phyloP scores from a whole-genome alignment of 768 basidiomycete genomes.

The Daedaleopsis sinensis region DNA sequence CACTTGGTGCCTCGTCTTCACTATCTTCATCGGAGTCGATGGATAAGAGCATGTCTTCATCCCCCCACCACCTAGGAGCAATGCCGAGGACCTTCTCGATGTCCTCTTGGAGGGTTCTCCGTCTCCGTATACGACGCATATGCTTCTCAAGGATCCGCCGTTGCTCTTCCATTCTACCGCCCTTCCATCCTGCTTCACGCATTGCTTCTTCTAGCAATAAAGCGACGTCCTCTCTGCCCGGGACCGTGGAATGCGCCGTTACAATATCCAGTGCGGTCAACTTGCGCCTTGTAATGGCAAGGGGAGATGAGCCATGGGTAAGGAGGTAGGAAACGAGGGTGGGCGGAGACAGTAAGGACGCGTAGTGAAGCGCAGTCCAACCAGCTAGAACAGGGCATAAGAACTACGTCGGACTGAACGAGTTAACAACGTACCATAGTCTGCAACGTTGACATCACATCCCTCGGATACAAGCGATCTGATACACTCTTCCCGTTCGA shows the following conservation, averaged over 20 bases:
- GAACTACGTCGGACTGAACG: not conserved
- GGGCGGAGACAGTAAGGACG: conserved; percentile 85
- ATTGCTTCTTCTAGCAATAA: conserved; percentile 89
- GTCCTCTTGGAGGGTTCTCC: conserved; percentile 57
- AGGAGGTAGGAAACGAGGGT: conserved; percentile 91
- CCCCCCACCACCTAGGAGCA: conserved; percentile 67
- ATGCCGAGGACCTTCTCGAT: conserved; percentile 62
- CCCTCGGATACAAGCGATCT: conserved; percentile 79
- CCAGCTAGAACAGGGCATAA: conserved; percentile 57
- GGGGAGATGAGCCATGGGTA: conserved; percentile 88
- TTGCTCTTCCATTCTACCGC: conserved; percentile 72
- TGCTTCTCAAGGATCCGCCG: conserved; percentile 62
- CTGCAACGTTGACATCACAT: conserved; percentile 60
- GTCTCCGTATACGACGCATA: conserved; percentile 53
- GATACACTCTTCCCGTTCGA: conserved; percentile 91
- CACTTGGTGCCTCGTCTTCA: conserved; percentile 46
- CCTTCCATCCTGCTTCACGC: conserved; percentile 83
- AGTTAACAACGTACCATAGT: conserved; percentile 54
- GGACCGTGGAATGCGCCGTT: conserved; percentile 78
- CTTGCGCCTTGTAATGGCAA: conserved; percentile 73
- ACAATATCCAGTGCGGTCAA: conserved; percentile 90
- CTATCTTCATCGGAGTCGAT: conserved; percentile 49
- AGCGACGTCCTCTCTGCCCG: conserved; percentile 83
- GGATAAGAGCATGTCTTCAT: conserved; percentile 39
- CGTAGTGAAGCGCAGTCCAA: conserved; percentile 95